phyloP scores from a whole-genome alignment of 2,329 filamentous ascomycete species.

The Hawksworthiomyces lignivorus region DNA sequence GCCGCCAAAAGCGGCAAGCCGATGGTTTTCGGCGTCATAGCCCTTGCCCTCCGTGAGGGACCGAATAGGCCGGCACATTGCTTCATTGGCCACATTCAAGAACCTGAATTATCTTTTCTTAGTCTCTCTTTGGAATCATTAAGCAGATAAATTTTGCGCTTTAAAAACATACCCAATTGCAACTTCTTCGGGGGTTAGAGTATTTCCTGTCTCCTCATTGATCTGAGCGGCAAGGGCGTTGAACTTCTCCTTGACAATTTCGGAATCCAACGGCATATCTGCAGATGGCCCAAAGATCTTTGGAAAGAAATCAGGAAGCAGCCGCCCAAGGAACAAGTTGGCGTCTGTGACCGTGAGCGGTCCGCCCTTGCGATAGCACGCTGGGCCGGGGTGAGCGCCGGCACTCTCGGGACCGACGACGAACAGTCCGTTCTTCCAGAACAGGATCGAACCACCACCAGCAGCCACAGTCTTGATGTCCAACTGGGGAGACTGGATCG shows the following conservation, averaged over 20 bases:
- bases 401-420: constrained; percentile 59
- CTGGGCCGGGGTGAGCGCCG: constrained; percentile 57
- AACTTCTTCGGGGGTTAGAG: constrained; percentile 49
- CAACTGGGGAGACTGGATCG: constrained; percentile 82
- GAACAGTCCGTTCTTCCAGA: not conserved
- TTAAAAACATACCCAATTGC: no score
- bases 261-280: no score
- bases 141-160: no score
- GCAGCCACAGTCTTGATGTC: constrained; percentile 93
- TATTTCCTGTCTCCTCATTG: constrained; percentile 46
- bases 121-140: no score
- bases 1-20: constrained; percentile 64
- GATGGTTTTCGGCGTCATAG: constrained; percentile 61
- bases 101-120: no score
- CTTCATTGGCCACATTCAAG: constrained; percentile 62
- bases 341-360: constrained; percentile 61
- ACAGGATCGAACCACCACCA: constrained; percentile 79
- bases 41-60: constrained; percentile 65
- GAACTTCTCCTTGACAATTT: constrained; percentile 81
- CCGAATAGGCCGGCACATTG: constrained; percentile 63
- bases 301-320: constrained; percentile 52
- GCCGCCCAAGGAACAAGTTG: constrained; percentile 54
- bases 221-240: constrained; percentile 83
- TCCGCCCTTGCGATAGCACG: constrained; percentile 58
- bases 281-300: constrained; percentile 31